Base-by-base conservation (phyloP, 257 asterid species). In the Petrea volubilis region DNA sequence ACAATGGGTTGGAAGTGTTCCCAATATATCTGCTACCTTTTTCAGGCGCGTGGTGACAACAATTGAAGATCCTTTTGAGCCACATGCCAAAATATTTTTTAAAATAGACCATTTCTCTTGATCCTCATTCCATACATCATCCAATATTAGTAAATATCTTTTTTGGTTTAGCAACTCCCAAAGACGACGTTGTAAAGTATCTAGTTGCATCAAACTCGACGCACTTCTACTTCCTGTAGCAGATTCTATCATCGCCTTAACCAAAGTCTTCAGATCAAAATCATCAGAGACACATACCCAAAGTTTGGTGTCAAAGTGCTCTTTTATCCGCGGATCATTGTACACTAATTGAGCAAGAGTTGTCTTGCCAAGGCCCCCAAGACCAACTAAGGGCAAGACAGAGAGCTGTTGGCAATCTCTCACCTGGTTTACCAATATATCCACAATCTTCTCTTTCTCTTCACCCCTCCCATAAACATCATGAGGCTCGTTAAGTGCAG, bases 41-140 rank as follows among this genome's bases (percentile, higher is more conserved):
- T 52, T n/a, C 7, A 65, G 5, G 17, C 80, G 80, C 9, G 84
- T 79, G 27, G 80, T 79, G 31, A 69, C 64, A 12, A 79, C 60
- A 55, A 83, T 8, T 0, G 55, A 65, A 24, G 77, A 31, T 0
- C 81, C 83, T 8, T 4, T 23, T 3, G 78, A 67, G 21, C 85
- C 85, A 27, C 60, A 57, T 7, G 71, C 38, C 13, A 83, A 28
- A 2, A 62, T 25, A 24, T 10, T n/a, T 56, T 24, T 72, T 2
- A 80, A 11, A 10, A 6, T 41, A 20, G 5, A 11, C 88, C 86
- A 83, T 44, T 74, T 64, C 3, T 74, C 75, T 43, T 63, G 81
- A 7, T 77, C 25, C 0, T 68, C 79, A n/a, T 80, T 67, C 85
- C 84, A 82, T 0, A 82, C 82, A 77, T 82, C 84, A 52, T 80